phyloP scores from a whole-genome alignment of 2,329 filamentous ascomycete genomes.

The Verticillium klebahnii region DNA sequence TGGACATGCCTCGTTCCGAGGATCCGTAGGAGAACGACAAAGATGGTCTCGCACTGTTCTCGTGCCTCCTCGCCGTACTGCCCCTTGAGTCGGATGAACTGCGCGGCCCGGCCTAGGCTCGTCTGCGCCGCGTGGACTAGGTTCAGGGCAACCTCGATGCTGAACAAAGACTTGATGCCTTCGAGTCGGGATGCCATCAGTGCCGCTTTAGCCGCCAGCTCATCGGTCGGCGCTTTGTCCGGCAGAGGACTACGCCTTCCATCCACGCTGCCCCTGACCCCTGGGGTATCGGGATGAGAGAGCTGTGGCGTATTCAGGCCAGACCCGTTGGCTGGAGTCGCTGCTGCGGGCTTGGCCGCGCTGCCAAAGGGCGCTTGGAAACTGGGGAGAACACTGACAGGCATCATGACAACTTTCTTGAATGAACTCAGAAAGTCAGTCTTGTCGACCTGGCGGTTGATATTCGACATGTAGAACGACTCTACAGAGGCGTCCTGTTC shows the following conservation, averaged over 20 bases:
- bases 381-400: slow-evolving; percentile 81
- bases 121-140: slow-evolving; percentile 86
- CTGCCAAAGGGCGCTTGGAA: slow-evolving; percentile 47
- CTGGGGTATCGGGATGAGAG: slow-evolving; percentile 48
- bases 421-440: slow-evolving; percentile 95
- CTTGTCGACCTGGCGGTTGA: slow-evolving; percentile 92
- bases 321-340: slow-evolving; percentile 22
- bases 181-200: slow-evolving; percentile 94
- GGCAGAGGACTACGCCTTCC: slow-evolving; percentile 39
- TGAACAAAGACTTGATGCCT: slow-evolving; percentile 92
- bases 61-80: slow-evolving; percentile 77
- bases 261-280: slow-evolving; percentile 29
- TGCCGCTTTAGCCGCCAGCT: slow-evolving; percentile 94
- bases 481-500: slow-evolving; percentile 89
- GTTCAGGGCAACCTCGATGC: slow-evolving; percentile 88
- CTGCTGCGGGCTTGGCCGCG: slow-evolving; percentile 16
- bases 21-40: slow-evolving; percentile 77
- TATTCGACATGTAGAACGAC: slow-evolving; percentile 92
- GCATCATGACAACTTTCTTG: slow-evolving; percentile 99
- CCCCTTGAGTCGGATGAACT: slow-evolving; percentile 76
- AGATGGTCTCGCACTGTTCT: slow-evolving; percentile 86
- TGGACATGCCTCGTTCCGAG: slow-evolving; percentile 85
- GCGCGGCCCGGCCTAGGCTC: slow-evolving; percentile 77
- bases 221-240: slow-evolving; percentile 74
- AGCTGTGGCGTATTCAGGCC: slow-evolving; percentile 25